Evolutionary conservation across 2,329 filamentous ascomycete species (phyloP).

Genomic region (Alternaria alternata): DNA sequence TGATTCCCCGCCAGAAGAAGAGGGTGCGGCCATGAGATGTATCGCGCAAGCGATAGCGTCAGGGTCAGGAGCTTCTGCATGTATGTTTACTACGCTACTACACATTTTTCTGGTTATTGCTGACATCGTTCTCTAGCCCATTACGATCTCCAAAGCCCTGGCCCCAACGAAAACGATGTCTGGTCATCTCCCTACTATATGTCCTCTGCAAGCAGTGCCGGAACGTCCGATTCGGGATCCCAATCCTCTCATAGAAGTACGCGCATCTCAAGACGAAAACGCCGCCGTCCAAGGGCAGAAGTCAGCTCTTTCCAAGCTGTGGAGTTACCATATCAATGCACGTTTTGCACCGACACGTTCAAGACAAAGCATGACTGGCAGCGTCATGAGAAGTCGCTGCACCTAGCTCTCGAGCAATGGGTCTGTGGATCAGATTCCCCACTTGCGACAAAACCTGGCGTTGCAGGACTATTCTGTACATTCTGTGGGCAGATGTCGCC

Average conservation of each 20-base stretch:
- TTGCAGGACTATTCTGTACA: background rate
- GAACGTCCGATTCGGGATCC: background rate
- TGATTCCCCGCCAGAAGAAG: background rate
- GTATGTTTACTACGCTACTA: background rate
- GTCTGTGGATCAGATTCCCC: background rate
- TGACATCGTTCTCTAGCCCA: background rate
- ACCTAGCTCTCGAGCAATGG: background rate
- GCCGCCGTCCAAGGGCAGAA: background rate
- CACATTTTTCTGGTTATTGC: background rate
- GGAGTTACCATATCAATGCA: background rate
- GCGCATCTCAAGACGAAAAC: background rate
- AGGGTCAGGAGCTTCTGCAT: background rate
- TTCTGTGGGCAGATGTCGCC: background rate
- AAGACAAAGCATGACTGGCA: background rate
- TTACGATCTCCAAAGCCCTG: background rate
- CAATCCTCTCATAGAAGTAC: background rate
- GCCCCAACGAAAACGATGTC: background rate
- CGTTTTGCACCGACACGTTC: background rate
- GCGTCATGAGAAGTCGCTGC: background rate
- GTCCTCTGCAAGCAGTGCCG: background rate
- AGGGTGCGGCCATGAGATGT: background rate
- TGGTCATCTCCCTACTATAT: background rate
- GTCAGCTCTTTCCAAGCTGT: background rate
- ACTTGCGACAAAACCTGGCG: background rate
- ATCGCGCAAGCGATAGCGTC: background rate